These are phyloP conservation scores for Decorospora gaudefroyi DNA, from an alignment of 2,329 filamentous ascomycete species.

Conservation along the genomic window DNA sequence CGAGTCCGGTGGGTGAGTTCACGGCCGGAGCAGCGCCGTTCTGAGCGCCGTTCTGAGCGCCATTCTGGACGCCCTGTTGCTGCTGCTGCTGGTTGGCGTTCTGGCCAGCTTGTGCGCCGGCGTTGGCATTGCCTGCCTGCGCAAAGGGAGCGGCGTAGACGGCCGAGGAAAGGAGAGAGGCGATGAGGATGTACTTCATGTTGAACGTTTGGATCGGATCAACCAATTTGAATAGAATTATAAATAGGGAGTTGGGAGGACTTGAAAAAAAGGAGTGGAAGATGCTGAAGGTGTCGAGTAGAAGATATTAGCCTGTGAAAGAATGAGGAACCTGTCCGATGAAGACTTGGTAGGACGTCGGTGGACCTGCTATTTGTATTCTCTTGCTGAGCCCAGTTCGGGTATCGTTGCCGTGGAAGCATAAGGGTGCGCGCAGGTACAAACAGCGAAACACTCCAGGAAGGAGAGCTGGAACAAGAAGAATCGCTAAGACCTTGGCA, in stretches of 20 bases:
- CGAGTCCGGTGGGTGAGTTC: constrained; percentile 21
- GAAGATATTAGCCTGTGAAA: constrained; percentile 31
- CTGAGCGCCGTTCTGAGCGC: constrained; percentile 2
- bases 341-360: constrained; percentile 17
- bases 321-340: constrained; percentile 41
- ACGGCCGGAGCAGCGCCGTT: constrained; percentile 1
- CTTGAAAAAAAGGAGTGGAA: constrained; percentile 17
- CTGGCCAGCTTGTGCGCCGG: constrained; percentile 4
- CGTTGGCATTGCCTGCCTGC: constrained; percentile 24
- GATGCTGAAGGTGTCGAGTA: constrained; percentile 22
- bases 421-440: constrained; percentile 9
- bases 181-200: constrained; percentile 46
- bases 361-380: constrained; percentile 32
- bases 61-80: constrained; percentile 8
- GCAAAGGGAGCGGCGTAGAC: constrained; percentile 40
- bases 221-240: constrained; percentile 23
- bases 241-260: constrained; percentile 8
- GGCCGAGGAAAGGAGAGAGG: constrained; percentile 41
- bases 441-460: constrained; percentile 10
- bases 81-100: constrained; percentile 8
- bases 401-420: constrained; percentile 7
- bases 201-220: constrained; percentile 28
- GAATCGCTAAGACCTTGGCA: constrained; percentile 1
- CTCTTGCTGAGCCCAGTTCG: not conserved
- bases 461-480: constrained; percentile 14